Evolutionary conservation across 306 rosid species (phyloP), one percentile per base, ranked within the genome.

Genomic region (Herpetospermum pedunculosum): DNA sequence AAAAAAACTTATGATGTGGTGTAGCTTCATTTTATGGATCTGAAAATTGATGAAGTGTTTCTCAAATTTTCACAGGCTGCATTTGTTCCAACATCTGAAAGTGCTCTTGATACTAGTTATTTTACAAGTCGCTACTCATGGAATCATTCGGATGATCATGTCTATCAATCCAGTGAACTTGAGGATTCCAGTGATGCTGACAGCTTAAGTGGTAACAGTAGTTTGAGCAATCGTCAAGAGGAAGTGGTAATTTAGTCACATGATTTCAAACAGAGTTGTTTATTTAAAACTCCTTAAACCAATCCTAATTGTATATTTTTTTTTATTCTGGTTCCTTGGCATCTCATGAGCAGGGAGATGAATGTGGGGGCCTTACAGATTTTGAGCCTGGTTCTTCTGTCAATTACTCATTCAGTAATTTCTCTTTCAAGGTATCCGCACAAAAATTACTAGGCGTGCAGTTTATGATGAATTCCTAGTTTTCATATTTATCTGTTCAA

Each of bases 381-480:
- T 95, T 95, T 72, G 97, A 95, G 58, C 81, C 92, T 63, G 88
- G 89, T 75, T 85, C 96, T 29, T 82, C 90, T 41, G 89, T 87
- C 78, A 88, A 95, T 84, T 91, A 89, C 87, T 88, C 99, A 43
- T 95, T 95, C 79, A 95, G 99, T 77, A 95, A 95, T 86, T 95
- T 95, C 84, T 95, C 99, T 50, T 95, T 95, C 73, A 95, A 95
- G 99, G 97, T 95, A 85, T 76, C 64, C 50, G 32, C 78, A 59
- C 59, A 13, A 37, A 40, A 32, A 9, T 52, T 30, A 6, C 32
- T 47, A 37, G 46, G 28, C 59, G 0, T 32, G n/a, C 34, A 30
- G 62, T 35, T 49, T 32, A 32, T 49, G 30, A 30, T 5, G 44
- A 48, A 72, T 72, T 30, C 72, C 72, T 40, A 40, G 35, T 40